Evolutionary conservation across 2,329 filamentous ascomycete genomes (phyloP), one percentile per base, ranked within the genome.

Genomic region (Cordyceps farinosa): DNA sequence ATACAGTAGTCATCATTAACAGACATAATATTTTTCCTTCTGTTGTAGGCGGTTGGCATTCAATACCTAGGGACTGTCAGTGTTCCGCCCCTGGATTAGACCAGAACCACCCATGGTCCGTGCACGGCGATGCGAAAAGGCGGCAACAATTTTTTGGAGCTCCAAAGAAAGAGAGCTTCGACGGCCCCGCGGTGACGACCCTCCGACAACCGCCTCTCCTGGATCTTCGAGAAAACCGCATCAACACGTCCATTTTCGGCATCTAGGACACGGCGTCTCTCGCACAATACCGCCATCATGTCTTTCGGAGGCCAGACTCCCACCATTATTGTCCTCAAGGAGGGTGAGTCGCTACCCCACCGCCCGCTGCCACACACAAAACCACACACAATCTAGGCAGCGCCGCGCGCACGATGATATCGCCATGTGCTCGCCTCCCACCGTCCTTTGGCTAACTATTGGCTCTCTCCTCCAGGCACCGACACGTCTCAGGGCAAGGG

Each of bases 251-350:
- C 29, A 63, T 63, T 53, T 52, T 9, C 47, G 42, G 48, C 42
- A 54, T 48, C 32, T 54, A 59, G 55, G 38, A 55, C 55, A 53
- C 44, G 62, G 62, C 54, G 40, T 15, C 42, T 53, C 32, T 34
- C 34, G 15, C 48, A 61, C 11, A 67, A 42, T 44, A 29, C 42
- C 59, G 65, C 67, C 74, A 83, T 72, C 70, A 97, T 97, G 93
- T 96, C 93, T 77, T 97, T 97, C 82, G 92, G 92, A 81, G 93
- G 93, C 76, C 94, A 97, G 80, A 95, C 94, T 76, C 94, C 94
- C 77, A 97, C 94, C 72, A 97, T 97, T 77, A 92, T 98, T 79
- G 93, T 98, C 82, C 87, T 98, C 75, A 96, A 95, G 83, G 94
- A 97, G 84, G 93, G 93, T 96, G 76, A 76, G 89, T 84, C 60